Conservation (phyloP, 2,329 filamentous ascomycete genomes). For the Fusarium redolens region DNA sequence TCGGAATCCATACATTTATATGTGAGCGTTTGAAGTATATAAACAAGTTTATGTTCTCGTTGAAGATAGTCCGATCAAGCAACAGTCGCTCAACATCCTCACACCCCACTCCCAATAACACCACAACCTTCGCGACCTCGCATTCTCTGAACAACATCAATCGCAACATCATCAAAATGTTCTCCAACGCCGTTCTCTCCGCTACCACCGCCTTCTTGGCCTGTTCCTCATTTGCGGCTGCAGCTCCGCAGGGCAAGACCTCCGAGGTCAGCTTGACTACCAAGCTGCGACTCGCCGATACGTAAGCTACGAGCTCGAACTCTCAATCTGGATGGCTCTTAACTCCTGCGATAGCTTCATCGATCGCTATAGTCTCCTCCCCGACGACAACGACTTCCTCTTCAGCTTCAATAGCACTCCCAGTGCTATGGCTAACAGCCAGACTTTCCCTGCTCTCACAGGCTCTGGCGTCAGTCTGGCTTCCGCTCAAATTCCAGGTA, state of each 20-base stretch:
- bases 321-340: no score
- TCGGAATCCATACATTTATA: rapidly evolving
- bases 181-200: slow-evolving; percentile 7
- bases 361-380: slow-evolving; percentile 58
- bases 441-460: slow-evolving; percentile 67
- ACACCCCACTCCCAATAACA: neutral
- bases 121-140: no score
- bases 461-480: slow-evolving; percentile 62
- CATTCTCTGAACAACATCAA: neutral
- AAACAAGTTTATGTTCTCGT: neutral
- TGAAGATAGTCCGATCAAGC: neutral
- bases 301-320: slow-evolving; percentile 36
- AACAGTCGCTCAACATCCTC: neutral
- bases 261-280: slow-evolving; percentile 48
- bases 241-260: slow-evolving; percentile 31
- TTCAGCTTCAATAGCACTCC: slow-evolving; percentile 57
- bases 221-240: slow-evolving; percentile 48
- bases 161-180: neutral
- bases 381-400: slow-evolving; percentile 58
- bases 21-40: neutral
- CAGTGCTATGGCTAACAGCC: slow-evolving; percentile 62
- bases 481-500: slow-evolving; percentile 59
- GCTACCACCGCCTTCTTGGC: slow-evolving; percentile 52
- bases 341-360: slow-evolving; percentile 41
- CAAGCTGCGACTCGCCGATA: slow-evolving; percentile 54